Conservation (phyloP, 768 basidiomycete species). For the Pulveroboletus sp. region DNA sequence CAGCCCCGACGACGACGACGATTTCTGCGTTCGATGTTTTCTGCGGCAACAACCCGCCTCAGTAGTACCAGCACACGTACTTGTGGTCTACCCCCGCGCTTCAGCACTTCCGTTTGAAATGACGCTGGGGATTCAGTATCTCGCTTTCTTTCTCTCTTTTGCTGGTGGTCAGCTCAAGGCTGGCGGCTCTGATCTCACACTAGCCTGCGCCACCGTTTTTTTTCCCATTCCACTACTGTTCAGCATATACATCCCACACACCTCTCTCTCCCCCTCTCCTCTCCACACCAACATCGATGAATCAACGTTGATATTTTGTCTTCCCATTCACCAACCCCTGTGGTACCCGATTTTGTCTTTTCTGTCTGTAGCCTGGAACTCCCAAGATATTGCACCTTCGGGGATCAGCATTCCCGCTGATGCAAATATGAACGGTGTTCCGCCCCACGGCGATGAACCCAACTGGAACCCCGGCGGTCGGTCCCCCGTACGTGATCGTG, state of each 20-base stretch:
- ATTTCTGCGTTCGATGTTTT: slow-evolving; percentile 42
- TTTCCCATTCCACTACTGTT: slow-evolving; percentile 11
- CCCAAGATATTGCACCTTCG: slow-evolving; percentile 73
- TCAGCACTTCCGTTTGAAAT: slow-evolving; percentile 28
- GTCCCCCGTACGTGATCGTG: slow-evolving; percentile 37
- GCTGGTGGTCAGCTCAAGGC: slow-evolving; percentile 34
- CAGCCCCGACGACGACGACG: slow-evolving; percentile 61
- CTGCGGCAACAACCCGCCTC: slow-evolving; percentile 34
- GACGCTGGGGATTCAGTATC: slow-evolving; percentile 24
- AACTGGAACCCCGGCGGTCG: slow-evolving; percentile 47
- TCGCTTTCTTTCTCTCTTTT: slow-evolving; percentile 8
- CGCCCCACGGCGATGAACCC: slow-evolving; percentile 48
- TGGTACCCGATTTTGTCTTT: slow-evolving; percentile 4
- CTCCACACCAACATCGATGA: slow-evolving; percentile 29
- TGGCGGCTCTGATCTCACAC: slow-evolving; percentile 20
- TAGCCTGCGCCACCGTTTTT: slow-evolving; percentile 12
- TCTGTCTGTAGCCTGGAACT: slow-evolving; percentile 68
- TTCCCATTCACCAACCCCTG: slow-evolving; percentile 26
- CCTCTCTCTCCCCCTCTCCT: slow-evolving; percentile 22
- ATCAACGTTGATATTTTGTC: slow-evolving; percentile 41
- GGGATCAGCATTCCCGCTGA: slow-evolving; percentile 72
- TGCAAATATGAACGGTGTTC: slow-evolving; percentile 40
- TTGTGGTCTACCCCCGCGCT: slow-evolving; percentile 29
- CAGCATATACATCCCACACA: slow-evolving; percentile 4
- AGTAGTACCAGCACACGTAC: slow-evolving; percentile 28